Conservation (phyloP, 2,329 filamentous ascomycete genomes). For the Ophiostoma perfectum region DNA sequence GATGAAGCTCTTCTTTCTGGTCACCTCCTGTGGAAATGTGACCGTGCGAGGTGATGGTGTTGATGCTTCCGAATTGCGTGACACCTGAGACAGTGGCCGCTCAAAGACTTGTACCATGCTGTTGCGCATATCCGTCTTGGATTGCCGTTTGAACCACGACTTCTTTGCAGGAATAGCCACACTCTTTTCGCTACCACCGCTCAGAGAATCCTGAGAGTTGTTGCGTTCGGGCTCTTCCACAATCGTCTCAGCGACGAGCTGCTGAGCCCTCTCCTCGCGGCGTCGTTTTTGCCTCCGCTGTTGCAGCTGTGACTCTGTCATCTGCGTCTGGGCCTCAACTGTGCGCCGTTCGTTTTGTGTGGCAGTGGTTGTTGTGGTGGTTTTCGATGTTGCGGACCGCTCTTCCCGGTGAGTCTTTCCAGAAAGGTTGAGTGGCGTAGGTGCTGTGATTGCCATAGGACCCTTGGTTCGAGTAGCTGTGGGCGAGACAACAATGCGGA, state of each 20-base stretch:
- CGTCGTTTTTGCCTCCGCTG: neutral
- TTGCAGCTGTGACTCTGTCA: neutral
- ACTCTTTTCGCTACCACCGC: constrained; percentile 16
- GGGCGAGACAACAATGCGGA: constrained; percentile 26
- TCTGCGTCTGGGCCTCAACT: neutral
- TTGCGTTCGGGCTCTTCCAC: constrained; percentile 20
- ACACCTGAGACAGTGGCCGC: constrained; percentile 3
- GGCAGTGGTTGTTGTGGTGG: neutral
- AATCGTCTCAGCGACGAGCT: constrained; percentile 20
- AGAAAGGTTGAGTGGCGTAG: constrained; percentile 18
- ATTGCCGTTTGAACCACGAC: constrained; percentile 27
- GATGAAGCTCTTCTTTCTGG: constrained; percentile 48
- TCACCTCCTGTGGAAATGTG: constrained; percentile 18
- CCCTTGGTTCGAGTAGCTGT: constrained; percentile 17
- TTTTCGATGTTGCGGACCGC: neutral
- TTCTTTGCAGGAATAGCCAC: constrained; percentile 9
- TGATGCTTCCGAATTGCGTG: constrained; percentile 14
- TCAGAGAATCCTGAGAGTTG: constrained; percentile 15
- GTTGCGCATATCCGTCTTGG: constrained; percentile 28
- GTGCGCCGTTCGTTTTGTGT: neutral
- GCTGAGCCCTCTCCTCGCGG: neutral
- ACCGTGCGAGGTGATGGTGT: neutral
- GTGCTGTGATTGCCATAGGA: neutral
- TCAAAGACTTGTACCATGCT: neutral
- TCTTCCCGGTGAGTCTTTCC: constrained; percentile 17